Evolutionary conservation across 2,329 filamentous ascomycete genomes (phyloP).

Genomic region (Trichoderma cornu-damae): DNA sequence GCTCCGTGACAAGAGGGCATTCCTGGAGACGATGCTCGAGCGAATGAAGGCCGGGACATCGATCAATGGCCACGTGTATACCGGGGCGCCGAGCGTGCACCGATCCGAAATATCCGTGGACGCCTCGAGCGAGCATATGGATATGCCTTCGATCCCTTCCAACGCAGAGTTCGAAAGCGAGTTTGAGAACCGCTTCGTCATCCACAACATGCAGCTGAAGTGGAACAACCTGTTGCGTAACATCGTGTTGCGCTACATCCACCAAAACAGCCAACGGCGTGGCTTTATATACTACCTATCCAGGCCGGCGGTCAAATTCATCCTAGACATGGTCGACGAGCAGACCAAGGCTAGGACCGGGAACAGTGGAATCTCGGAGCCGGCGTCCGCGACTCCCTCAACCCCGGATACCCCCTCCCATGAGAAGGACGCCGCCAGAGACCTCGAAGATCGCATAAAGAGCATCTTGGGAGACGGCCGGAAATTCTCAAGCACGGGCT

Average conservation of each 20-base stretch:
- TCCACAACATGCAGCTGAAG: conserved; percentile 95
- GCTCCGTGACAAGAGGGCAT: conserved; percentile 53
- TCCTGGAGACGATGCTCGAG: conserved; percentile 54
- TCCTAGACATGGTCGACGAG: conserved; percentile 94
- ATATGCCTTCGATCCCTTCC: conserved; percentile 63
- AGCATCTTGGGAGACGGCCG: conserved; percentile 80
- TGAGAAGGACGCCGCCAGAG: conserved; percentile 54
- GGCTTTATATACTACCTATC: conserved; percentile 99
- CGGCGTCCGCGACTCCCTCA: conserved; percentile 28
- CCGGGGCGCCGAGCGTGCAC: conserved; percentile 26
- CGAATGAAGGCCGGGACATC: conserved; percentile 42
- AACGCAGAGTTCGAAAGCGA: conserved; percentile 83
- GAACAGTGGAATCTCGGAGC: conserved; percentile 25
- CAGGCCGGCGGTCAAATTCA: conserved; percentile 92
- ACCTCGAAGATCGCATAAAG: conserved; percentile 79
- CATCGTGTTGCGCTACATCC: conserved; percentile 93
- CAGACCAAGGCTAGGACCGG: conserved; percentile 65
- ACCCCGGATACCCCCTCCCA: conserved; percentile 39
- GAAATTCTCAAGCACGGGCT: conserved; percentile 58
- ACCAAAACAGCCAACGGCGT: conserved; percentile 91
- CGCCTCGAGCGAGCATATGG: conserved; percentile 53
- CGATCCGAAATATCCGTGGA: conserved; percentile 40
- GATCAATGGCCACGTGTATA: conserved; percentile 27
- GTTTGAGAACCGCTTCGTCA: conserved; percentile 96
- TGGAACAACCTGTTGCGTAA: conserved; percentile 97